These are phyloP conservation scores for Gossypium longicalyx DNA, from an alignment of 345 rosid genomes.

Conservation along the genomic window DNA sequence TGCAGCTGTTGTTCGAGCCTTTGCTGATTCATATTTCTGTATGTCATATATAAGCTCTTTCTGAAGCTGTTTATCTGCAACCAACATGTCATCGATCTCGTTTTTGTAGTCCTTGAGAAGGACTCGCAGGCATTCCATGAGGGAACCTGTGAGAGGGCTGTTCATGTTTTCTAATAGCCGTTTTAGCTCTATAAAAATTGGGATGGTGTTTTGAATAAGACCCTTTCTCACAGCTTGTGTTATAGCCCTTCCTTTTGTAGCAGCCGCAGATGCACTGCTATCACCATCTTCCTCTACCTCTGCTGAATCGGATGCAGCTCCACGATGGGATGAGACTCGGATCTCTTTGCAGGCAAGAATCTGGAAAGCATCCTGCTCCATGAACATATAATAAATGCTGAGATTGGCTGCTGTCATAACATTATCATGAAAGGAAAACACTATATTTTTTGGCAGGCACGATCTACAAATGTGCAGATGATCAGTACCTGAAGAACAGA, in stretches of 20 bases:
- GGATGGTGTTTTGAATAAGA: constrained; percentile 87
- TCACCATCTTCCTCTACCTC: constrained; percentile 60
- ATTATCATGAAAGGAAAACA: background rate
- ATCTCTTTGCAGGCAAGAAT: constrained; percentile 90
- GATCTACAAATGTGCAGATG: background rate
- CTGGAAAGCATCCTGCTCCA: constrained; percentile 75
- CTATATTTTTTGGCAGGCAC: background rate
- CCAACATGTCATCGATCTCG: constrained; percentile 85
- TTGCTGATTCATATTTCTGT: constrained; percentile 74
- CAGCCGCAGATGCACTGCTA: constrained; percentile 35
- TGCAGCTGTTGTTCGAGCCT: constrained; percentile 54
- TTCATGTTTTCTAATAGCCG: constrained; percentile 83
- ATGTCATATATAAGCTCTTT: constrained; percentile 91
- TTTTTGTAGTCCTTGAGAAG: constrained; percentile 91
- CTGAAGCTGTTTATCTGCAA: constrained; percentile 93
- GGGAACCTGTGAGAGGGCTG: constrained; percentile 85
- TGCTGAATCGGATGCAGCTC: constrained; percentile 46
- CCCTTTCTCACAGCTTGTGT: constrained; percentile 88
- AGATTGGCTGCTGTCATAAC: background rate
- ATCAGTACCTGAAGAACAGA: constrained; percentile 75
- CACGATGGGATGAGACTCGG: constrained; percentile 51
- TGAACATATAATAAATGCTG: background rate
- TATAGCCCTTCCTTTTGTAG: constrained; percentile 79
- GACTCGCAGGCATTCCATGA: constrained; percentile 84
- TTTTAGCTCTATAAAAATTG: constrained; percentile 91